Evolutionary conservation across 2,329 filamentous ascomycete genomes (phyloP).

Genomic region (Penicillium concentricum): DNA sequence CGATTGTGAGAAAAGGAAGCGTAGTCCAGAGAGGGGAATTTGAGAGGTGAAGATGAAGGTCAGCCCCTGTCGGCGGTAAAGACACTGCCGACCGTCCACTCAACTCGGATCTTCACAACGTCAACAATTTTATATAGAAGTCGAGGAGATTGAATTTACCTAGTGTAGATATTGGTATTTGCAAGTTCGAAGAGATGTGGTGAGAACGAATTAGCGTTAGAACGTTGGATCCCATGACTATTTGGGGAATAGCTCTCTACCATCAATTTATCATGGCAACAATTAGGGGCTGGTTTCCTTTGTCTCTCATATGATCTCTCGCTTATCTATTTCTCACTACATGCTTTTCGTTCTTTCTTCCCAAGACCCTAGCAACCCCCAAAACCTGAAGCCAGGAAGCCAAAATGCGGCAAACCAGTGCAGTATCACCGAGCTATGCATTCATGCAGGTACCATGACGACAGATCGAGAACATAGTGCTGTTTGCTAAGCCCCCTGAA

Average conservation of each 20-base stretch:
- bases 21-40: constrained; percentile 16
- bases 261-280: background rate
- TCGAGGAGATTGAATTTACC: background rate
- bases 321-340: background rate
- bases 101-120: constrained; percentile 2
- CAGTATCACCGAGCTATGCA: constrained; percentile 8
- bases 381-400: background rate
- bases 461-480: background rate
- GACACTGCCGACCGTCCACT: constrained; percentile 21
- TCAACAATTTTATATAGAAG: background rate
- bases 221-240: background rate
- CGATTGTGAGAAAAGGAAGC: constrained; percentile 18
- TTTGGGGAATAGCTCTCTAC: constrained; percentile 3
- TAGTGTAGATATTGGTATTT: background rate
- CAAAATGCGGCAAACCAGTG: background rate
- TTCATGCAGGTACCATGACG: constrained; percentile 12
- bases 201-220: background rate
- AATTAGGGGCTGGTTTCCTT: constrained; percentile 10
- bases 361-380: background rate
- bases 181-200: background rate
- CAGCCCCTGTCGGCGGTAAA: constrained; percentile 27
- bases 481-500: background rate
- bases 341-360: background rate
- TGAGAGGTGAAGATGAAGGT: constrained; percentile 13
- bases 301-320: background rate